A percentile compares a stretch with the other conserved stretches of the same genome.
phyloP scores from a whole-genome alignment of 345 rosid genomes.

The Eutrema japonicum region DNA sequence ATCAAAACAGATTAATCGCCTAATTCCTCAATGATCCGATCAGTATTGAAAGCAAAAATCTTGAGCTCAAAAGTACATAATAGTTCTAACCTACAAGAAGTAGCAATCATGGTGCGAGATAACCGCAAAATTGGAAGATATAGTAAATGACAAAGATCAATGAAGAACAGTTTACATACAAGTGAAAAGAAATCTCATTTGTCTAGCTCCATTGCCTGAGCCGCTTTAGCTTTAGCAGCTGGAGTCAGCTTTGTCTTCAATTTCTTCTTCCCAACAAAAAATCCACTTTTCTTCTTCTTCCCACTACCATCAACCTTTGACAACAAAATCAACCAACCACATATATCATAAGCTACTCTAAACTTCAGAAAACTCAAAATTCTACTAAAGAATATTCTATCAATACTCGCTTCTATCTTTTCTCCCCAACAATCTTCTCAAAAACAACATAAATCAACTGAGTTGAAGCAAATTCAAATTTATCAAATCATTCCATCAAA shows the following conservation, averaged over 20 bases:
- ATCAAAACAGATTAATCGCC: background rate
- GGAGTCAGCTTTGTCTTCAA: conserved; percentile 83
- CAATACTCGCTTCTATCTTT: background rate
- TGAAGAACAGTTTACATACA: conserved; percentile 34
- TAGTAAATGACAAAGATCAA: conserved; percentile 13
- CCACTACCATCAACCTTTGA: conserved; percentile 70
- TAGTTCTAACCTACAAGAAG: conserved; percentile 21
- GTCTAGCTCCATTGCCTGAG: conserved; percentile 96
- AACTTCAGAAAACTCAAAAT: background rate
- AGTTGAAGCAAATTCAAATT: background rate
- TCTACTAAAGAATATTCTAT: conserved; percentile 1
- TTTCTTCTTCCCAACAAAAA: conserved; percentile 86
- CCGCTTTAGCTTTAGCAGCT: conserved; percentile 80
- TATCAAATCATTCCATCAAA: background rate
- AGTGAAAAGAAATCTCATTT: conserved; percentile 47
- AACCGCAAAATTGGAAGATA: background rate
- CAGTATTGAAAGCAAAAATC: conserved; percentile 4
- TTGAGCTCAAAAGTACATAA: conserved; percentile 5
- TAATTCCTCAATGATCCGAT: background rate
- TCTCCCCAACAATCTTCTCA: background rate
- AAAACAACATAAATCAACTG: background rate
- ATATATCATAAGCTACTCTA: conserved; percentile 10
- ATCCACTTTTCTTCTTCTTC: conserved; percentile 81
- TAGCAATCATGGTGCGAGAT: background rate
- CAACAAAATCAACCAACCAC: conserved; percentile 22